Evolutionary conservation across 352 stramenopile genomes (phyloP), one percentile per base, ranked within the genome.

Genomic region (Phytophthora aleatoria): DNA sequence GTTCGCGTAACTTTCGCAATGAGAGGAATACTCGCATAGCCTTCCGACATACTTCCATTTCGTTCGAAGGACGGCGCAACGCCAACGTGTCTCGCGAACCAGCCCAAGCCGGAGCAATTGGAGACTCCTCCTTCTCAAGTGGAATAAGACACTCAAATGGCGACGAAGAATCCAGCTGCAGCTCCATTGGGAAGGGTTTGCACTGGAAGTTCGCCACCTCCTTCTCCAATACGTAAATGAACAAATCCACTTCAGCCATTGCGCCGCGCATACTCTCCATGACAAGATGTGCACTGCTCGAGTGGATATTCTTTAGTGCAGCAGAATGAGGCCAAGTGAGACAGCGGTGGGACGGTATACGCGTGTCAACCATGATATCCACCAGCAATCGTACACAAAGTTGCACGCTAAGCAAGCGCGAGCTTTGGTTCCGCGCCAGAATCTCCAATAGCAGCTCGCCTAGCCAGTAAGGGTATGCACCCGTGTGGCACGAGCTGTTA

Each of bases 221-320:
- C 30, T 89, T 87, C 68, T 94, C 85, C 15, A 94, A 53, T 41
- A 92, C 81, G 67, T 91, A 92, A 58, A 94, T 77, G 39, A 94
- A 94, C 15, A 92, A 53, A 55, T 93, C 85, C 5, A 91, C 76
- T 67, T 93, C 85, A 12, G 82, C 68, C 85, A 93, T 91, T 0
- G 76, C 70, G 20, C 85, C 85, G n/a, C 81, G 79, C 81, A 93
- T 93, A 63, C 82, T 93, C 51, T 90, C 80, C 85, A 93, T 93
- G 11, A 93, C 85, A 26, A 87, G 57, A 42, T 91, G 79, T 10
- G 85, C 81, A 53, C 77, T 85, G 24, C 76, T 79, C 26, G 82
- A 93, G 64, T 91, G 81, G 33, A 91, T 74, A 7, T 85, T 71
- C 30, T 83, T 71, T 0, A 93, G 68, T 11, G 52, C 52, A 9